These are phyloP conservation scores for Macrolepiota dolichaula DNA, from an alignment of 768 basidiomycete species.

Conservation along the genomic window DNA sequence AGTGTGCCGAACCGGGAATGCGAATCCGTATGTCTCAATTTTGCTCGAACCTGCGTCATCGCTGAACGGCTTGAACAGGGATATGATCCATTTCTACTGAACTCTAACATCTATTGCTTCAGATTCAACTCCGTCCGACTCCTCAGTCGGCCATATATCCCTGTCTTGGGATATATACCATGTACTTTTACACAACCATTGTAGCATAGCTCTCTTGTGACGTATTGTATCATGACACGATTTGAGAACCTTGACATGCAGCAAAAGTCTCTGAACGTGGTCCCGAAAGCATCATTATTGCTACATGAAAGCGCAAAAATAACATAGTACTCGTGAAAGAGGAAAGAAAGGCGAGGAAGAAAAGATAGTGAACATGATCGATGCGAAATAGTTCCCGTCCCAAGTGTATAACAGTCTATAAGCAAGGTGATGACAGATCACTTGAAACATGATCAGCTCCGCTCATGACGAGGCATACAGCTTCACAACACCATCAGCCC, in stretches of 20 bases:
- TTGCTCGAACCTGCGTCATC: background rate
- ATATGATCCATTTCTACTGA: background rate
- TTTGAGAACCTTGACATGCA: background rate
- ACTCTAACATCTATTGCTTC: background rate
- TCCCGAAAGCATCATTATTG: constrained; percentile 11
- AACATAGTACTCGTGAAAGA: constrained; percentile 22
- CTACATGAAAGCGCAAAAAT: constrained; percentile 15
- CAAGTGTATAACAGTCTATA: constrained; percentile 34
- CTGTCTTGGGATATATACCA: background rate
- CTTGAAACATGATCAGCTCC: constrained; percentile 17
- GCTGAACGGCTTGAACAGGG: constrained; percentile 2
- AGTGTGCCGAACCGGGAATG: constrained; percentile 79
- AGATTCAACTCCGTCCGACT: background rate
- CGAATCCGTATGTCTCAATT: constrained; percentile 57
- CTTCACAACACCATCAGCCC: constrained; percentile 94
- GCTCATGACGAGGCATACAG: constrained; percentile 82
- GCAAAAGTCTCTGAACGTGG: background rate
- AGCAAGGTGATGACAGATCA: constrained; percentile 18
- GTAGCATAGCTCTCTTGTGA: constrained; percentile 11
- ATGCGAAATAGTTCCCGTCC: constrained; percentile 23
- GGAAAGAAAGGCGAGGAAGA: constrained; percentile 22
- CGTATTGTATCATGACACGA: constrained; percentile 10
- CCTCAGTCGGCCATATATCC: background rate
- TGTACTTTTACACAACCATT: constrained; percentile 8
- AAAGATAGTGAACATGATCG: constrained; percentile 21